Evolutionary conservation across 2,329 filamentous ascomycete species (phyloP).

Genomic region (Diaporthe citriasiana): DNA sequence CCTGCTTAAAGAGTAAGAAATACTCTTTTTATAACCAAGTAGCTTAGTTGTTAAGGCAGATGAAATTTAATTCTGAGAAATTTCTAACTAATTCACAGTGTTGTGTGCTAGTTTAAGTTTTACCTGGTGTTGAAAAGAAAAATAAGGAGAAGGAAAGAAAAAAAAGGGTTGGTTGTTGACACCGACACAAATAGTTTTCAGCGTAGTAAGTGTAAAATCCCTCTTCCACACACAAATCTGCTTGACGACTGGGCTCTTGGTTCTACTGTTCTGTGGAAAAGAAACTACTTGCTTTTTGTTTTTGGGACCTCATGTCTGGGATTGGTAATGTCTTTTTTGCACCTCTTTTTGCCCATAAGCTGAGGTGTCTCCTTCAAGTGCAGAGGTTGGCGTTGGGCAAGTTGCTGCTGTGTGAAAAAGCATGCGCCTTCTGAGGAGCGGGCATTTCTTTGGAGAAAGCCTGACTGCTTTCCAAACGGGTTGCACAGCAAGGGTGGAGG

Average conservation of each 20-base stretch:
- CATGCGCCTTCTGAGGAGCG: not conserved
- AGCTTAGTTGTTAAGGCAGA: slow-evolving; percentile 11
- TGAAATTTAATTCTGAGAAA: not conserved
- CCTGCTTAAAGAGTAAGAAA: not conserved
- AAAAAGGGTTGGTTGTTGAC: not conserved
- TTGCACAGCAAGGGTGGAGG: not conserved
- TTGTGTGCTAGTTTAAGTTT: not conserved
- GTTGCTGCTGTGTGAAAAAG: not conserved
- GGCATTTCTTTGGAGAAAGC: not conserved
- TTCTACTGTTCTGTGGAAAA: not conserved
- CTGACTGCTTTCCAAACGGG: not conserved
- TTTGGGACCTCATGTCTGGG: not conserved
- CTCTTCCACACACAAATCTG: not conserved
- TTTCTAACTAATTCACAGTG: not conserved
- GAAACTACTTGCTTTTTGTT: not conserved
- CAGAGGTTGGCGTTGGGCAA: not conserved
- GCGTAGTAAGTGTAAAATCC: not conserved
- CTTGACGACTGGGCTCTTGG: slow-evolving; percentile 23
- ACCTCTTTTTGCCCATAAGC: not conserved
- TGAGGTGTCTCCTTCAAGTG: not conserved
- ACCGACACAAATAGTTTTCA: too few relatives aligned
- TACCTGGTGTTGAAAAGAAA: not conserved
- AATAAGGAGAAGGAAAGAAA: not conserved
- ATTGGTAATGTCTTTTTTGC: not conserved
- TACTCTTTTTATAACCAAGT: not conserved